A percentile compares a stretch with the other conserved stretches of the same genome.
phyloP scores from a whole-genome alignment of 2,329 filamentous ascomycete species.

The Boeremia exigua region DNA sequence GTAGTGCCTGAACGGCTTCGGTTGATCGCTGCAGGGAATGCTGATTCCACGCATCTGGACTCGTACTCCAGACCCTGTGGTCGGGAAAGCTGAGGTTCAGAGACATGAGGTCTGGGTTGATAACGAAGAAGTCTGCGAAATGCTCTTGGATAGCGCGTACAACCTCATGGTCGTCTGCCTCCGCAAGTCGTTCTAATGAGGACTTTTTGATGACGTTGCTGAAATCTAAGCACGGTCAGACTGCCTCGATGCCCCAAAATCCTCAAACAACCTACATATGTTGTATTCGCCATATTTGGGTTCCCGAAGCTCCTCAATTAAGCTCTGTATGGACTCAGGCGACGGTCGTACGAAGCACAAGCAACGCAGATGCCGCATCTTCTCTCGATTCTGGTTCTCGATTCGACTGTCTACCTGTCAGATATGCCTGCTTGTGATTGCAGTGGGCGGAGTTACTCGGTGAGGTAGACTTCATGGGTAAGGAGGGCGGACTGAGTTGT shows the following conservation, averaged over 20 bases:
- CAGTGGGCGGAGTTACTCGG: slow-evolving; percentile 63
- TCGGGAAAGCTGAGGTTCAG: slow-evolving; percentile 75
- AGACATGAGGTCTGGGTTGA: slow-evolving; percentile 93
- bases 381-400: slow-evolving; percentile 87
- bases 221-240: slow-evolving; percentile 66
- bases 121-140: slow-evolving; percentile 93
- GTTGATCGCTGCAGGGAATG: slow-evolving; percentile 86
- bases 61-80: slow-evolving; percentile 79
- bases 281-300: slow-evolving; percentile 98
- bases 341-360: slow-evolving; percentile 93
- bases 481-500: slow-evolving; percentile 94
- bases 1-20: slow-evolving; percentile 82
- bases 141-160: slow-evolving; percentile 94
- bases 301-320: slow-evolving; percentile 94
- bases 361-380: slow-evolving; percentile 96
- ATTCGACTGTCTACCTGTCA: slow-evolving; percentile 63
- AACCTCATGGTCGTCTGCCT: slow-evolving; percentile 97
- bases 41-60: slow-evolving; percentile 86
- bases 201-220: slow-evolving; percentile 98
- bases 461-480: slow-evolving; percentile 97
- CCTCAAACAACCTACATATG: slow-evolving; percentile 63
- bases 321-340: slow-evolving; percentile 86
- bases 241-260: background rate
- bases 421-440: slow-evolving; percentile 13
- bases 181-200: slow-evolving; percentile 87